Evolutionary conservation across 2,329 filamentous ascomycete genomes (phyloP), one percentile per base, ranked within the genome.

Genomic region (Epicoccum sorghinum): DNA sequence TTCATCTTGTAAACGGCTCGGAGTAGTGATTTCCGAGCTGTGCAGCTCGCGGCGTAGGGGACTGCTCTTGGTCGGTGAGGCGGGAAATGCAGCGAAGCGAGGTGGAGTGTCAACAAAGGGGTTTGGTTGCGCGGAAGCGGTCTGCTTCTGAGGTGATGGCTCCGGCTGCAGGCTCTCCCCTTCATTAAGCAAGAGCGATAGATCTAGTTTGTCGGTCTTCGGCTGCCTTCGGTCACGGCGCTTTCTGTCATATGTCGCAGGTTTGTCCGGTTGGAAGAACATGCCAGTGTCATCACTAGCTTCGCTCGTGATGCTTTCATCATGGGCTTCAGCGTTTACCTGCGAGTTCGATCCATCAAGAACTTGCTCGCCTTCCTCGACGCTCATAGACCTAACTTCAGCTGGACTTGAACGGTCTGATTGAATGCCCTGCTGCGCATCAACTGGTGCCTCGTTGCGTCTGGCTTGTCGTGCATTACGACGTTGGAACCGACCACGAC

Each of bases 401-500:
- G 36, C 43, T 49, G 18, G 47, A 47, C 40, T 60, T 51, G 13
- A n/a, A 29, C 1, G 45, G 40, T 3, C 52, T 44, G 1, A 43
- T 12, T 24, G 49, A 47, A 18, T 49, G 30, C n/a, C 9, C 9
- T 60, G 53, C 39, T 64, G 54, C 8, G 55, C 59, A 24, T 70
- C 9, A 3, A 7, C 9, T 9, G 27, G 6, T 29, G 6, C 75
- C 37, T 79, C 74, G 22, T 71, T 67, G 52, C 77, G 76, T 7
- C 68, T 65, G 37, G 72, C 75, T 43, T 77, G 66, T 43, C 61
- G 72, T 4, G 67, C 71, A 32, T 68, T 76, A 18, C 64, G 74
- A n/a, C 74, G 69, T 37, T 78, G 74, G 73, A 77, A 78, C 52
- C 78, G 79, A 13, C 72, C 61, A 27, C 77, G 71, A 18, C 68